These are phyloP conservation scores for Tuber calosporum DNA, from an alignment of 495 filamentous ascomycete species.

Conservation along the genomic window DNA sequence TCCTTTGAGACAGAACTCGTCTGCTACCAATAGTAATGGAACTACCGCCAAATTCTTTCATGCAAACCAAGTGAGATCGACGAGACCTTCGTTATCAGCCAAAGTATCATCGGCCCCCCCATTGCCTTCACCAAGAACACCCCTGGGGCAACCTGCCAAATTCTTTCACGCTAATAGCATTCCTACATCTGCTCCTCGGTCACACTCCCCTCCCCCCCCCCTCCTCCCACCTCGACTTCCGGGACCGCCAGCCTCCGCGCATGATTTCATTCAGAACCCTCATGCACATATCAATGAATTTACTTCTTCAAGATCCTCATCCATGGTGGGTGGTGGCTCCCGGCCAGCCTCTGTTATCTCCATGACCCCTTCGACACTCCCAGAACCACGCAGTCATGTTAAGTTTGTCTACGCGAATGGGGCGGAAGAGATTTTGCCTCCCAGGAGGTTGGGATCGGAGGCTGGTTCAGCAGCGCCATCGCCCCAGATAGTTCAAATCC, in stretches of 20 bases:
- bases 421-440: constrained; percentile 37
- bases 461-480: constrained; percentile 29
- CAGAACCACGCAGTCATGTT: constrained; percentile 31
- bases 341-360: constrained; percentile 26
- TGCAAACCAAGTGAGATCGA: constrained; percentile 26
- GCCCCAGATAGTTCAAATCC: constrained; percentile 21
- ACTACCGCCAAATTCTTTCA: constrained; percentile 38
- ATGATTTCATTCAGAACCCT: constrained; percentile 20
- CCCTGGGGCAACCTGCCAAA: constrained; percentile 25
- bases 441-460: constrained; percentile 34
- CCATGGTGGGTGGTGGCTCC: constrained; percentile 26
- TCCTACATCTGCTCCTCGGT: constrained; percentile 23
- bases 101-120: constrained; percentile 9
- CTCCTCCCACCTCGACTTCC: constrained; percentile 19
- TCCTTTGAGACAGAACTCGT: not conserved
- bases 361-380: constrained; percentile 17
- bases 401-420: constrained; percentile 43
- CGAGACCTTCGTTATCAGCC: constrained; percentile 14
- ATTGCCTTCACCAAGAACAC: constrained; percentile 14
- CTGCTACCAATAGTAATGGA: constrained; percentile 12
- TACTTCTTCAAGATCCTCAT: constrained; percentile 31
- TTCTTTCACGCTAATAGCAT: constrained; percentile 40
- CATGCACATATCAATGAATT: constrained; percentile 28
- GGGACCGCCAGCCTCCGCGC: constrained; percentile 8
- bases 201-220: constrained; percentile 21